Percentiles rank a stretch among this genome's conserved stretches.
phyloP scores from a whole-genome alignment of 106 monocot species.

The Allium fistulosum region DNA sequence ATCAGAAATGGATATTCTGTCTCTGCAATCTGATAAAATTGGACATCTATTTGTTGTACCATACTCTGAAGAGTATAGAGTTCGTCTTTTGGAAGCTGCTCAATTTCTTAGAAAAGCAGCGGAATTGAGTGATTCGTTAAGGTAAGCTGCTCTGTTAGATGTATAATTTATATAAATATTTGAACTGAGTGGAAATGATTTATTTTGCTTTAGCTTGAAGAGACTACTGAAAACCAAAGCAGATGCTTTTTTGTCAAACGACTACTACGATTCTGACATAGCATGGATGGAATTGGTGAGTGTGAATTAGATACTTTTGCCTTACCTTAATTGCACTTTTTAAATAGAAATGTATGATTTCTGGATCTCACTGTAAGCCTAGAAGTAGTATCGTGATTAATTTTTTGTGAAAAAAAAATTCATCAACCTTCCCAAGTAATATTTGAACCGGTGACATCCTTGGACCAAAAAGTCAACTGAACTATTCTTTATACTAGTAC shows the following conservation, averaged over 20 bases:
- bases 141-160: constrained; percentile 25
- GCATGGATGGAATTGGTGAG: constrained; percentile 98
- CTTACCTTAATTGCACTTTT: not conserved
- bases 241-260: constrained; percentile 87
- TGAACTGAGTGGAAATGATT: too few relatives aligned
- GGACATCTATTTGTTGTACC: constrained; percentile 52
- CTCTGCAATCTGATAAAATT: constrained; percentile 8
- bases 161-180: too few relatives aligned
- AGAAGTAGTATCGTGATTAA: too few relatives aligned
- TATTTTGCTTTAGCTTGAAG: constrained; percentile 44
- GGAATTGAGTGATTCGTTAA: constrained; percentile 54
- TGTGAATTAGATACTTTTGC: constrained; percentile 31
- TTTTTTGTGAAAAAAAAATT: too few relatives aligned
- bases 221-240: constrained; percentile 77
- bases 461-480: too few relatives aligned
- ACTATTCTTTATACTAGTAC: too few relatives aligned
- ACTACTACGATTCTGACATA: constrained; percentile 96
- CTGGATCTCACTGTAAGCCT: too few relatives aligned
- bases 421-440: too few relatives aligned
- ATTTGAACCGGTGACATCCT: too few relatives aligned
- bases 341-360: too few relatives aligned
- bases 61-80: constrained; percentile 70
- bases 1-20: constrained; percentile 11
- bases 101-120: constrained; percentile 65
- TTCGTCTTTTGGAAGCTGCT: constrained; percentile 55